Base-by-base conservation (phyloP, 495 filamentous ascomycete genomes). In the Talaromyces ruber region DNA sequence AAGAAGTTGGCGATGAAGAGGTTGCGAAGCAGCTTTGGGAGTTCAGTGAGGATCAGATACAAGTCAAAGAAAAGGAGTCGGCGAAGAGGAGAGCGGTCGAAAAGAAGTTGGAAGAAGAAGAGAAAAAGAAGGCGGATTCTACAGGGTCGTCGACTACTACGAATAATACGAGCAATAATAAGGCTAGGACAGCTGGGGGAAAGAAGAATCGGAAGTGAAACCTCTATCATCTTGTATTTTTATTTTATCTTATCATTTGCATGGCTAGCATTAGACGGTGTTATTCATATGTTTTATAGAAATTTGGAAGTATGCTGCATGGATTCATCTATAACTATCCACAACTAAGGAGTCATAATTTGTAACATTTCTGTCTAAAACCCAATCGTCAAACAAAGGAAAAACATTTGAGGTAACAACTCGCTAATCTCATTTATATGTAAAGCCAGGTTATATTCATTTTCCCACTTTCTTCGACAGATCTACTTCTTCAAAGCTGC, bases 11-110 rank as follows among this genome's bases (percentile, higher is more conserved):
- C 56, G 87, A 95, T 69, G 90, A 94, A 65, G 82, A 81, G 53
- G 71, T 87, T 47, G 92, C 90, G 51, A 92, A 91, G 79, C 80
- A 85, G 70, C 77, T 98, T 51, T 98, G 94, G 94, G 83, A 91
- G 72, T 80, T 86, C 51, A 95, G 89, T 69, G 94, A 96, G 76
- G 86, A 84, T 73, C 84, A 92, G 68, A 86, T 98, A 62, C 87
- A 93, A 74, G 81, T 81, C 64, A 80, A 86, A 43, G 94, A 98
- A 77, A 94, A 90, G 76, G 86, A 90, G 68, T 82, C 85, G 6
- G 93, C 92, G 3, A 76, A 85, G 25, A 78, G 74, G 45, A 79
- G 89, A 60, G 86, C 86, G 2, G 65, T 80, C 59, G 81, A 80
- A 65, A 94, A 92, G 79, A 90, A 90, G 74, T 82, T 84, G 58